These are phyloP conservation scores for Urostyla sp. DNA, from an alignment of 73 alveolate genomes.

Conservation along the genomic window DNA sequence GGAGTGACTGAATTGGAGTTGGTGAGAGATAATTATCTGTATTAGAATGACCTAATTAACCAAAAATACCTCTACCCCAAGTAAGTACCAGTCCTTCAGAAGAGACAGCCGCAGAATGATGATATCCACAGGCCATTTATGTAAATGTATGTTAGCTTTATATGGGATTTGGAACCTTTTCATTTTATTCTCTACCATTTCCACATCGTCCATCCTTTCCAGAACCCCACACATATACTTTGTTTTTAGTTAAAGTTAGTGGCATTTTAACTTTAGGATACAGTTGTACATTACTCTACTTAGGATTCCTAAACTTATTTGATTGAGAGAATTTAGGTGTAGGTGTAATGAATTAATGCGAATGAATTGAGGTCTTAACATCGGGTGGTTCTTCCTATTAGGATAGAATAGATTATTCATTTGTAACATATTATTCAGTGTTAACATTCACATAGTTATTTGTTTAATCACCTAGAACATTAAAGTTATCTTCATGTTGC, in stretches of 20 bases:
- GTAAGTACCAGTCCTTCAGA: constrained; percentile 82
- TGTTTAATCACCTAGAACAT: too few species aligned
- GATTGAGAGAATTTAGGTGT: constrained; percentile 58
- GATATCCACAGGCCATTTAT: constrained; percentile 86
- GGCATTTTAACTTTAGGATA: constrained; percentile 10
- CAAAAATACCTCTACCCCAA: constrained; percentile 97
- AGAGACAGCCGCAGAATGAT: constrained; percentile 95
- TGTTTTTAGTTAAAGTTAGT: neutral
- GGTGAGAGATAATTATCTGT: constrained; percentile 83
- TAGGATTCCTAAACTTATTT: constrained; percentile 26
- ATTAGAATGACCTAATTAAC: constrained; percentile 90
- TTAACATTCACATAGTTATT: too few species aligned
- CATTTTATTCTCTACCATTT: constrained; percentile 71
- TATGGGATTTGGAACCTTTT: constrained; percentile 28
- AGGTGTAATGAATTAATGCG: constrained; percentile 8
- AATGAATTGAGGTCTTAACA: neutral
- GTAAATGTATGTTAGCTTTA: neutral
- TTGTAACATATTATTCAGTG: too few species aligned
- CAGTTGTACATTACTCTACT: neutral
- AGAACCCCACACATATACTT: constrained; percentile 85
- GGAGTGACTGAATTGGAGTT: constrained; percentile 52
- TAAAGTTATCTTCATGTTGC: too few species aligned
- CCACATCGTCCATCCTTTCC: constrained; percentile 94
- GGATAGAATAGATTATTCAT: too few species aligned
- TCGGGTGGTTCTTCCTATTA: constrained; percentile 42